These are phyloP conservation scores for Tanacetum coccineum DNA, from an alignment of 129 eudicot species.

Conservation along the genomic window DNA sequence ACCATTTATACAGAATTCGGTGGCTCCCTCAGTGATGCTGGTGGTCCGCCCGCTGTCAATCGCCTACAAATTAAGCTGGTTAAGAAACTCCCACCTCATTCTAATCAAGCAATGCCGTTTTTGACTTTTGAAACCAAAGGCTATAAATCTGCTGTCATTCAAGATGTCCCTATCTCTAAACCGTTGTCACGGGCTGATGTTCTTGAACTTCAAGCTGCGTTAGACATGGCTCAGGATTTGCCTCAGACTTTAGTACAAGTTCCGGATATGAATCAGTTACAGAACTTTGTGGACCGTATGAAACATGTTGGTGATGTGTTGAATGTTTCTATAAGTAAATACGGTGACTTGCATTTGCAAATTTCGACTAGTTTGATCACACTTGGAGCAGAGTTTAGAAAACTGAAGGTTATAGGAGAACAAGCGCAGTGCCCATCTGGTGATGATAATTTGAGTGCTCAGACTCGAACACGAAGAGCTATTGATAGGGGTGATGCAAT, in stretches of 20 bases:
- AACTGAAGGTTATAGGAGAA: slow-evolving; percentile 72
- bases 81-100: slow-evolving; percentile 77
- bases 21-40: slow-evolving; percentile 19
- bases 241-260: slow-evolving; percentile 72
- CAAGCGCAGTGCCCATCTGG: slow-evolving; percentile 43
- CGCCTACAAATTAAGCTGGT: slow-evolving; percentile 79
- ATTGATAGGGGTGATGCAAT: slow-evolving; percentile 64
- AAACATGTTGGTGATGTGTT: slow-evolving; percentile 84
- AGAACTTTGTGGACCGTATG: slow-evolving; percentile 79
- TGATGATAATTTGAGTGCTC: slow-evolving; percentile 54
- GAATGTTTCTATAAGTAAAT: slow-evolving; percentile 56
- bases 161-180: slow-evolving; percentile 89
- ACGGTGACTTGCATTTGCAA: slow-evolving; percentile 76
- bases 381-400: slow-evolving; percentile 79
- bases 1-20: slow-evolving; percentile 57
- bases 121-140: slow-evolving; percentile 87
- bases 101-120: slow-evolving; percentile 64
- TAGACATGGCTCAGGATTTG: slow-evolving; percentile 69
- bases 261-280: slow-evolving; percentile 62
- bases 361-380: slow-evolving; percentile 70
- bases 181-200: slow-evolving; percentile 81
- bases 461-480: slow-evolving; percentile 53
- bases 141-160: slow-evolving; percentile 76
- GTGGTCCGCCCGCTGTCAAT: slow-evolving; percentile 26
- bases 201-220: slow-evolving; percentile 68